A percentile compares a stretch with the other conserved stretches of the same genome.
These are phyloP conservation scores for Aspergillus pseudoterreus DNA, from an alignment of 2,329 filamentous ascomycete species.

Conservation along the genomic window DNA sequence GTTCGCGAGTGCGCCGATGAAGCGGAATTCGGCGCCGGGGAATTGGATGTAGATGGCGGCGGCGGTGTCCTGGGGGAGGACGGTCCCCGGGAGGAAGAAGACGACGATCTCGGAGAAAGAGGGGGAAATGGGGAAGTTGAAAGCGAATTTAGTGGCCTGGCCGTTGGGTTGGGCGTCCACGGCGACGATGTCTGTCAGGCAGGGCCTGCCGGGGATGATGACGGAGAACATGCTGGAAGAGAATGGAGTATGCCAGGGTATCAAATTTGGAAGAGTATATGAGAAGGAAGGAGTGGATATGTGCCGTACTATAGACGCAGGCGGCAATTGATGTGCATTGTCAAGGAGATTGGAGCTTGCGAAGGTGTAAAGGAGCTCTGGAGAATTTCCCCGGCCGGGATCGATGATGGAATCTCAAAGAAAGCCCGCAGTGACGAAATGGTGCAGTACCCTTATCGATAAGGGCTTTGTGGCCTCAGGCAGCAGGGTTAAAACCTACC, in stretches of 20 bases:
- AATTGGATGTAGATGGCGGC: conserved; percentile 86
- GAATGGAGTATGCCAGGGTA: neutral
- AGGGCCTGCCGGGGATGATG: conserved; percentile 58
- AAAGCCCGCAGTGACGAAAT: conserved; percentile 24
- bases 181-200: conserved; percentile 53
- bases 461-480: conserved; percentile 15
- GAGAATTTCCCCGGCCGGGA: conserved; percentile 16
- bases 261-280: neutral
- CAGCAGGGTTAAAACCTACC: neutral
- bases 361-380: neutral
- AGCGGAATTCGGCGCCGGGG: conserved; percentile 66
- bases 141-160: conserved; percentile 60
- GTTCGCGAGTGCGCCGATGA: conserved; percentile 83
- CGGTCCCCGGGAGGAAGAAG: conserved; percentile 76
- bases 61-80: conserved; percentile 70
- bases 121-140: conserved; percentile 61
- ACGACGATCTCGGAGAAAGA: conserved; percentile 73
- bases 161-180: conserved; percentile 51
- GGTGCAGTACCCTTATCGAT: conserved; percentile 26
- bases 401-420: conserved; percentile 24
- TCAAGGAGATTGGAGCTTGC: neutral
- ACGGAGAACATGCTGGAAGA: conserved; percentile 54
- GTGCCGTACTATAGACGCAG: neutral
- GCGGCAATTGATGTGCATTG: neutral
- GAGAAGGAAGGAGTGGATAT: neutral